Evolutionary conservation across 257 asterid genomes (phyloP).

Genomic region (Agastache rugosa): DNA sequence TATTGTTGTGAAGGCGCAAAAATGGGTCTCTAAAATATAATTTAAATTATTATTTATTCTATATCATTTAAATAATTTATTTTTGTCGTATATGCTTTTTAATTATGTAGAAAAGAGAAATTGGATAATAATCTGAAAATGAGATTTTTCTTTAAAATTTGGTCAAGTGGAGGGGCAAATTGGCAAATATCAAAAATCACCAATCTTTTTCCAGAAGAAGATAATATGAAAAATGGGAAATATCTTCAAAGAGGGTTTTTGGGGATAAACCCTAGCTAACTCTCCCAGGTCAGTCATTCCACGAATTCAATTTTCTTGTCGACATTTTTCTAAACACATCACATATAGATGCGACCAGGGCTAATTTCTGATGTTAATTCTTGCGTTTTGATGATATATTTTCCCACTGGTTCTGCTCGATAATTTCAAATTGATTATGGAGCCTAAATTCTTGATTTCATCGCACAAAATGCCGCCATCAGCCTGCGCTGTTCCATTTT

Average conservation of each 20-base stretch:
- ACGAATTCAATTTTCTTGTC: slow-evolving; percentile 28
- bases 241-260: slow-evolving; percentile 48
- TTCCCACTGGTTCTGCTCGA: slow-evolving; percentile 25
- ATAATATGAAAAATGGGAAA: slow-evolving; percentile 25
- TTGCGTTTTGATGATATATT: slow-evolving; percentile 28
- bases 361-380: slow-evolving; percentile 34
- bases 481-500: slow-evolving; percentile 54
- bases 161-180: slow-evolving; percentile 31
- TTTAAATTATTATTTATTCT: too few relatives aligned
- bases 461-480: slow-evolving; percentile 60
- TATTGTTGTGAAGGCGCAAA: too few relatives aligned
- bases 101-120: too few relatives aligned
- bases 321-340: not conserved
- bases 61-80: too few relatives aligned
- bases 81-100: too few relatives aligned
- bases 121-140: too few relatives aligned
- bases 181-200: slow-evolving; percentile 25
- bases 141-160: not conserved
- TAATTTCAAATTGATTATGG: slow-evolving; percentile 53
- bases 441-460: slow-evolving; percentile 56
- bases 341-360: not conserved
- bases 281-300: slow-evolving; percentile 45
- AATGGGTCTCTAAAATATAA: too few relatives aligned
- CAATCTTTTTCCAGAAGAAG: slow-evolving; percentile 31
- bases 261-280: slow-evolving; percentile 58